Evolutionary conservation across 2,329 filamentous ascomycete species (phyloP).

Genomic region (Graphiopsis chlorocephala): DNA sequence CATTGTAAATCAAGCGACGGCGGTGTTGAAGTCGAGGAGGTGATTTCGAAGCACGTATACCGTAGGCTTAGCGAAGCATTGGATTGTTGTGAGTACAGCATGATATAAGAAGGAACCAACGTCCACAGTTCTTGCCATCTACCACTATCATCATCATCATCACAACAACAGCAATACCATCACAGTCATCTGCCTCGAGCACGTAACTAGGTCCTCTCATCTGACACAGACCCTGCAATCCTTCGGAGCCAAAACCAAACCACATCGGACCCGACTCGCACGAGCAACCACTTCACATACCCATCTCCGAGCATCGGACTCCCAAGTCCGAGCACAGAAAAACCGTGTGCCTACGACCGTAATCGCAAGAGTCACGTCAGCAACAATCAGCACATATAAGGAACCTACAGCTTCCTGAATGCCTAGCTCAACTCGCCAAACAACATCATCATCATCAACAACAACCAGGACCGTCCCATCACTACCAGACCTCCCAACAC

Average conservation of each 20-base stretch:
- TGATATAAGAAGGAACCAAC: neutral
- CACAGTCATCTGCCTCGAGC: neutral
- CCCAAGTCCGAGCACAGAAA: neutral
- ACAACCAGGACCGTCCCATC: neutral
- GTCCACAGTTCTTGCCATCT: no score
- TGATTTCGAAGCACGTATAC: neutral
- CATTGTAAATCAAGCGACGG: neutral
- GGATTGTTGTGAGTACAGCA: neutral
- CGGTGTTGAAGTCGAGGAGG: neutral
- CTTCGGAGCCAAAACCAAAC: neutral
- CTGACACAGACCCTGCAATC: neutral
- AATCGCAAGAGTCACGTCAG: neutral
- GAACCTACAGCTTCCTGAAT: neutral
- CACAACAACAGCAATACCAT: neutral
- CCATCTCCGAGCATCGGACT: conserved; percentile 2
- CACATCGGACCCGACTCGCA: neutral
- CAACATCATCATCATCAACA: neutral
- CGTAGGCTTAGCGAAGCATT: neutral
- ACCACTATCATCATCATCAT: neutral
- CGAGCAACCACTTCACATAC: conserved; percentile 1
- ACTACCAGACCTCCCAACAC: neutral
- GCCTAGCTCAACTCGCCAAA: neutral
- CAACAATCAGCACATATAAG: neutral
- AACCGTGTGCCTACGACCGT: neutral
- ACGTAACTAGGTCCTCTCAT: neutral